These are phyloP conservation scores for Trichoderma reesei DNA, from an alignment of 495 filamentous ascomycete genomes.

Conservation along the genomic window DNA sequence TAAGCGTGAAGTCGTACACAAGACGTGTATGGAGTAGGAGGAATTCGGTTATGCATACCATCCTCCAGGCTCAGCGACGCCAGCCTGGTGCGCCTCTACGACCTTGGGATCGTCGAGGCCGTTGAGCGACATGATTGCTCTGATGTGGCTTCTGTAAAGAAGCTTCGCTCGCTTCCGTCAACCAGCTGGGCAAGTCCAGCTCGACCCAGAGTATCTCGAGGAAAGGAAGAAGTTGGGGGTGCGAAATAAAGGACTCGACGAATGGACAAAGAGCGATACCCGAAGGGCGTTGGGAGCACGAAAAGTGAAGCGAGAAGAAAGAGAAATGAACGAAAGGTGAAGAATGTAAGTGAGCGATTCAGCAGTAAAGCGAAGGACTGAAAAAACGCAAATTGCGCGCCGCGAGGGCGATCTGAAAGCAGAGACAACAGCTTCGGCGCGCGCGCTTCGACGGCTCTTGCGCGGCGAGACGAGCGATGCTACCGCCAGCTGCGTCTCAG, in stretches of 20 bases:
- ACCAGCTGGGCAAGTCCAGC: slow-evolving; percentile 1
- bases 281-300: too few relatives aligned
- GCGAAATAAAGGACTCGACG: background rate
- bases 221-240: too few relatives aligned
- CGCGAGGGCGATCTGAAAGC: background rate
- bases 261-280: slow-evolving; percentile 2
- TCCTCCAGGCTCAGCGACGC: slow-evolving; percentile 77
- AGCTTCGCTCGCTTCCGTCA: slow-evolving; percentile 13
- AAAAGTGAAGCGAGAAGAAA: too few relatives aligned
- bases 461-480: background rate
- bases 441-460: background rate
- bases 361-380: background rate
- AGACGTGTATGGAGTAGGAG: background rate
- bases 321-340: background rate
- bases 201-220: background rate
- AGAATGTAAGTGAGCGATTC: too few relatives aligned
- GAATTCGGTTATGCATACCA: slow-evolving; percentile 55
- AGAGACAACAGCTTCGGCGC: background rate
- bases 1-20: background rate
- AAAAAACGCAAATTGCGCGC: background rate
- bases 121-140: slow-evolving; percentile 80
- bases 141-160: background rate
- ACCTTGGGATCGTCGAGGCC: slow-evolving; percentile 77
- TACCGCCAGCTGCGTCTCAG: slow-evolving; percentile 3
- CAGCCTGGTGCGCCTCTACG: slow-evolving; percentile 73